phyloP scores from a whole-genome alignment of 2,329 filamentous ascomycete species.

The Gnomoniopsis smithogilvyi region DNA sequence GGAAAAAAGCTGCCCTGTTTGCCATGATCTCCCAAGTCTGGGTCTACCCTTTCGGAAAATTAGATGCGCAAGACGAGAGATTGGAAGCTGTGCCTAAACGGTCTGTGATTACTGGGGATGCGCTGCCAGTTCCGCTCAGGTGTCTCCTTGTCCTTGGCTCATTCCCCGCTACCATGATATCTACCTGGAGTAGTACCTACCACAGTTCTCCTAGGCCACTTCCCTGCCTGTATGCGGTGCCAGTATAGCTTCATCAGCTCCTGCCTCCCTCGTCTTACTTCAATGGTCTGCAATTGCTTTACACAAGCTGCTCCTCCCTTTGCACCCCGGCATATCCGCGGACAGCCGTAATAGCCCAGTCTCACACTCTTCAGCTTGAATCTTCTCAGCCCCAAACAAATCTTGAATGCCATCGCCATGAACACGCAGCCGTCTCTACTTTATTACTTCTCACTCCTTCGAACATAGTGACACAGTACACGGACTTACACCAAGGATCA shows the following conservation, averaged over 20 bases:
- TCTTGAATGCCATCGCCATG: neutral
- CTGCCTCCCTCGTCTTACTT: neutral
- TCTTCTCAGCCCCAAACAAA: too few relatives aligned
- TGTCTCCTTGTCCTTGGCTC: neutral
- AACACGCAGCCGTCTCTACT: neutral
- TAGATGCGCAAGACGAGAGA: neutral
- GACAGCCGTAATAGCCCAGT: neutral
- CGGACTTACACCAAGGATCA: neutral
- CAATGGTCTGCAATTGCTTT: neutral
- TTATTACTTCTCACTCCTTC: neutral
- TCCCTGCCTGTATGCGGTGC: too few relatives aligned
- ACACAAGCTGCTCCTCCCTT: neutral
- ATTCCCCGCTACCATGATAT: neutral
- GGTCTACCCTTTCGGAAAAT: neutral
- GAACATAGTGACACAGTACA: neutral
- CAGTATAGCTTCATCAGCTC: too few relatives aligned
- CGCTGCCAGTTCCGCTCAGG: neutral
- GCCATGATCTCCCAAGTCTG: neutral
- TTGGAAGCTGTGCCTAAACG: constrained; percentile 1
- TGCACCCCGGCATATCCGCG: neutral
- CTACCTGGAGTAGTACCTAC: too few relatives aligned
- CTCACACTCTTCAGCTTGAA: too few relatives aligned
- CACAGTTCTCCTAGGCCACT: too few relatives aligned
- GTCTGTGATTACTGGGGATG: too few relatives aligned
- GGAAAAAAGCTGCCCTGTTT: neutral